Conservation (phyloP, 2,329 filamentous ascomycete genomes). For the Venturia nashicola region DNA sequence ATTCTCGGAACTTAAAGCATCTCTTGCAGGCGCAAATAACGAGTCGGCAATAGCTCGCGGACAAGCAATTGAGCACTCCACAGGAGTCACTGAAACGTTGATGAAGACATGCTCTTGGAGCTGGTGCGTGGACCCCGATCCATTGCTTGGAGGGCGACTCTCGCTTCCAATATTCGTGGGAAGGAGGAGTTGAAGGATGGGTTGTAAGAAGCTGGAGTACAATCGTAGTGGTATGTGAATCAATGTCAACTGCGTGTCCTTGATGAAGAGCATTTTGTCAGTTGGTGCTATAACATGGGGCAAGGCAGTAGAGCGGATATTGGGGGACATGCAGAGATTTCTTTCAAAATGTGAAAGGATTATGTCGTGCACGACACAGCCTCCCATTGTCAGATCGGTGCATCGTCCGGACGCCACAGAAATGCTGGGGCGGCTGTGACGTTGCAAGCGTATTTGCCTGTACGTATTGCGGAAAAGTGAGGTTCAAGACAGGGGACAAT, state of each 20-base stretch:
- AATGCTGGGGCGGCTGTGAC: not conserved
- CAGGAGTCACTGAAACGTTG: slow-evolving; percentile 83
- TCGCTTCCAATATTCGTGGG: slow-evolving; percentile 39
- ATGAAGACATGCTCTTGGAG: slow-evolving; percentile 60
- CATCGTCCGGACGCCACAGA: not conserved
- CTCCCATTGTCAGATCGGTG: not conserved
- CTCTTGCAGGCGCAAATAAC: slow-evolving; percentile 63
- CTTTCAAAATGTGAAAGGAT: not conserved
- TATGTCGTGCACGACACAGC: not conserved
- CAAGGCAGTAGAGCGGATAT: not conserved
- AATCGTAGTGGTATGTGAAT: slow-evolving; percentile 80
- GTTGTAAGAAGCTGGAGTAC: slow-evolving; percentile 67
- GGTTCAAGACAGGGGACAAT: not conserved
- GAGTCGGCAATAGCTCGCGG: slow-evolving; percentile 60
- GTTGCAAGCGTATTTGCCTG: not conserved
- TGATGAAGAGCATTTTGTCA: slow-evolving; percentile 25
- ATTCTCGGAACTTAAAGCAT: slow-evolving; percentile 40
- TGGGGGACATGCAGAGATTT: not conserved
- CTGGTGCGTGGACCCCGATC: not conserved
- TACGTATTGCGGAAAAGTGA: not conserved
- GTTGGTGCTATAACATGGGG: slow-evolving; percentile 8
- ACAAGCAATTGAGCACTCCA: slow-evolving; percentile 89
- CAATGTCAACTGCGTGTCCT: slow-evolving; percentile 80
- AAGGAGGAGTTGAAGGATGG: slow-evolving; percentile 74
- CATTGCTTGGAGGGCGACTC: slow-evolving; percentile 14